These are phyloP conservation scores for Allomyces javanicus DNA, from an alignment of 192 early-diverging fungal species.

Conservation along the genomic window DNA sequence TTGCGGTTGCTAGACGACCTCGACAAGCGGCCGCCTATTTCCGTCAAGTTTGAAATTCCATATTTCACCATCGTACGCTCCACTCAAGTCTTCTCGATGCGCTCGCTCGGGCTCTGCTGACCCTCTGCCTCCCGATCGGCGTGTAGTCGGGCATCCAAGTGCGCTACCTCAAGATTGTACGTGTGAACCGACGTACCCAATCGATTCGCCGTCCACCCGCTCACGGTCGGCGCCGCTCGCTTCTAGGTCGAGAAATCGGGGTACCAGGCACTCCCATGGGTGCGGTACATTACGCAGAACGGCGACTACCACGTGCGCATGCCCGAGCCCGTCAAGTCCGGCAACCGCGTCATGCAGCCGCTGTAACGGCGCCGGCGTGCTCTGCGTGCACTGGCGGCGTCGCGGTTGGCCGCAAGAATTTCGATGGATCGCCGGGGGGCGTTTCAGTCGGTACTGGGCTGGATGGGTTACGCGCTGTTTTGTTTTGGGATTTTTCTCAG, in stretches of 20 bases:
- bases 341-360: slow-evolving; percentile 37
- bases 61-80: slow-evolving; percentile 51
- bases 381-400: no score
- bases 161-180: slow-evolving; percentile 63
- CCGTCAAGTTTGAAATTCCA: slow-evolving; percentile 73
- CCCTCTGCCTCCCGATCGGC: no score
- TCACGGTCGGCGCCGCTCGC: no score
- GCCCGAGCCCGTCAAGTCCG: slow-evolving; percentile 62
- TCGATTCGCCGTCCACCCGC: no score
- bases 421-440: no score
- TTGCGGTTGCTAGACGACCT: slow-evolving; percentile 31
- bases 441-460: no score
- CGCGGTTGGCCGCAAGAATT: no score
- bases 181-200: no score
- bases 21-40: slow-evolving; percentile 62
- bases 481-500: no score
- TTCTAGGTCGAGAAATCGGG: slow-evolving; percentile 50
- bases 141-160: slow-evolving; percentile 62
- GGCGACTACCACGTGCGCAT: slow-evolving; percentile 89
- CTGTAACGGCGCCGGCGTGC: slow-evolving; percentile 16
- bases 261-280: slow-evolving; percentile 76
- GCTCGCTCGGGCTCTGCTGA: no score
- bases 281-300: slow-evolving; percentile 73
- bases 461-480: no score
- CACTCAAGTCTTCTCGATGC: no score